Evolutionary conservation across 257 asterid species (phyloP), one percentile per base, ranked within the genome.

Genomic region (Penstemon newberryi): DNA sequence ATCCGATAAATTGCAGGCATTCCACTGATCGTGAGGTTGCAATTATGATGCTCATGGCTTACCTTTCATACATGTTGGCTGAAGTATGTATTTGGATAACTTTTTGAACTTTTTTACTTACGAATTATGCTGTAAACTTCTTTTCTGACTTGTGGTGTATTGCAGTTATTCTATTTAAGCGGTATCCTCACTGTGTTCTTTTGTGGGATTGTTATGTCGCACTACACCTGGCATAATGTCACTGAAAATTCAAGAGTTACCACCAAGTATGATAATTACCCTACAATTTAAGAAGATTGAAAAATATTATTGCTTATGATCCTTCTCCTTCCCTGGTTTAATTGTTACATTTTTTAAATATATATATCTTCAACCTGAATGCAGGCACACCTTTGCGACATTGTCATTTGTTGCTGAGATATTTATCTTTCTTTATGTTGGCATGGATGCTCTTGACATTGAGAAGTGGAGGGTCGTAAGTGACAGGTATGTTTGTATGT

Each of bases 1-100:
- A 49, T 44, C 64, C 59, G 70, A 67, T 66, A 37, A 65, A 72
- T 41, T 71, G 10, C 79, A 87, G 95, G 87, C 95, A 87, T 73
- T 87, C 95, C 33, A 87, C 95, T 19, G 95, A 87, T 65, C 89
- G 91, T 41, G 95, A 87, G 80, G 91, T 87, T 61, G 91, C 95
- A 11, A 77, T 87, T 68, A 83, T 87, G 95, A 81, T 85, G 78
- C 86, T 87, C 68, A 83, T 87, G 95, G 89, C 91, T 72, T 87
- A 87, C 76, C 81, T 87, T 56, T 87, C 95, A 42, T 87, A 85
- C 60, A 77, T 87, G 83, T 60, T 82, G 60, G 95, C 95, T 1
- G 91, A 87, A 75, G 95, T 85, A 81, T 58, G 86, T 70, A 45
- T 66, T 70, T 54, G 25, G 41, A 62, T 40, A 18, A 46, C 73